These are phyloP conservation scores for Calonectria crousiana DNA, from an alignment of 2,329 filamentous ascomycete species.

Conservation along the genomic window DNA sequence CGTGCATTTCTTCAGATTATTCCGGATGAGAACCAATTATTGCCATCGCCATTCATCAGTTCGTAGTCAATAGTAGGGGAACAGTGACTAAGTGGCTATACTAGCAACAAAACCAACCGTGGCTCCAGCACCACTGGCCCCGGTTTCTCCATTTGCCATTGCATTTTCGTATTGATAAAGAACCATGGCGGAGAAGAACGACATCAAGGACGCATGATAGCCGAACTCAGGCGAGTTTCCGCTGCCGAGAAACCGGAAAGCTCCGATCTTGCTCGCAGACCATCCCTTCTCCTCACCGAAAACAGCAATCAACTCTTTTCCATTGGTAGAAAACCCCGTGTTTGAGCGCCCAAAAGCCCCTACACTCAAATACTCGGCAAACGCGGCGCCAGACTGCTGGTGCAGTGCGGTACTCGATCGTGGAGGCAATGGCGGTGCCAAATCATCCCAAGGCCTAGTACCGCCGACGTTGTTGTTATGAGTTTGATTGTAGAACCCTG, in stretches of 20 bases:
- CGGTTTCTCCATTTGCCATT: background rate
- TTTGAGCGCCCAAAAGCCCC: background rate
- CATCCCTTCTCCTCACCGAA: background rate
- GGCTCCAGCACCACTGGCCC: background rate
- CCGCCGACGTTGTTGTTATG: too few relatives aligned
- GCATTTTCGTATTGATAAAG: background rate
- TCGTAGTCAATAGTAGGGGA: background rate
- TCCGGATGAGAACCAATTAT: background rate
- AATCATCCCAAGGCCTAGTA: background rate
- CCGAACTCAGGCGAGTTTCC: background rate
- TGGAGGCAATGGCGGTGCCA: background rate
- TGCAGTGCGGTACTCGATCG: background rate
- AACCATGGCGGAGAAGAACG: background rate
- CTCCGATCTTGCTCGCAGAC: background rate
- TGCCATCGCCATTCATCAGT: background rate
- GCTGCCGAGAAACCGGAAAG: background rate
- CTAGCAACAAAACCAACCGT: background rate
- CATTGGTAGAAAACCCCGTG: background rate
- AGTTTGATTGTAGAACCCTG: background rate
- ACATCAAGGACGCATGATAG: background rate
- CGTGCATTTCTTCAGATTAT: background rate
- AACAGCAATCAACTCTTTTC: background rate
- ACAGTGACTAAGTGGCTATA: background rate
- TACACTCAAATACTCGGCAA: background rate
- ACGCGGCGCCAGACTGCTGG: background rate